A percentile compares a stretch with the other conserved stretches of the same genome.
phyloP scores from a whole-genome alignment of 2,329 filamentous ascomycete genomes.

The Nemania abortiva region DNA sequence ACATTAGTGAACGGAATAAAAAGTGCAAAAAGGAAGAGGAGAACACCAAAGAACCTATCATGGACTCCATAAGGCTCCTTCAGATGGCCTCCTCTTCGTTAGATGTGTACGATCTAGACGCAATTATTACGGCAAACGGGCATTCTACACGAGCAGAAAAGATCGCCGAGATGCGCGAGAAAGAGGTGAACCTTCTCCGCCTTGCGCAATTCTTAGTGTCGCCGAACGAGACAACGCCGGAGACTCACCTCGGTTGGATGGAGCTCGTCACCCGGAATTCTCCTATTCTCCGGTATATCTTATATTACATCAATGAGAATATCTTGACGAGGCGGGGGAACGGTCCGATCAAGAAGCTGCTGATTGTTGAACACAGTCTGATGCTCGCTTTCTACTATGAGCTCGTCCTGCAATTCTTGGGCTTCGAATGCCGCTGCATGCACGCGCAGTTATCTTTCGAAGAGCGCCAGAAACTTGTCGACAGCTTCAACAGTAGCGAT shows the following conservation, averaged over 20 bases:
- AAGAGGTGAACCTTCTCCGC: conserved; percentile 38
- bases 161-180: conserved; percentile 43
- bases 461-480: conserved; percentile 44
- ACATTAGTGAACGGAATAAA: neutral
- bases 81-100: conserved; percentile 47
- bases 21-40: conserved; percentile 21
- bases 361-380: conserved; percentile 46
- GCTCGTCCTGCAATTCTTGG: conserved; percentile 47
- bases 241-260: conserved; percentile 43
- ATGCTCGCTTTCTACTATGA: conserved; percentile 52
- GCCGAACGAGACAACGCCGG: conserved; percentile 29
- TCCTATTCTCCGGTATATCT: conserved; percentile 47
- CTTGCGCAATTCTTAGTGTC: conserved; percentile 42
- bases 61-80: conserved; percentile 33
- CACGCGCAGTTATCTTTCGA: conserved; percentile 42
- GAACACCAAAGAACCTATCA: conserved; percentile 16
- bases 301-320: conserved; percentile 45
- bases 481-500: conserved; percentile 43
- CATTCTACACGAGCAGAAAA: conserved; percentile 37
- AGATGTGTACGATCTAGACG: conserved; percentile 44
- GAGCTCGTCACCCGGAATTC: conserved; percentile 44
- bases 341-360: conserved; percentile 46
- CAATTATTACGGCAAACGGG: conserved; percentile 35
- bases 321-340: conserved; percentile 35
- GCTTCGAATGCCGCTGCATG: conserved; percentile 46